A percentile compares a stretch with the other conserved stretches of the same genome.
Evolutionary conservation across 306 rosid genomes (phyloP).

Genomic region (Bauhinia variegata): DNA sequence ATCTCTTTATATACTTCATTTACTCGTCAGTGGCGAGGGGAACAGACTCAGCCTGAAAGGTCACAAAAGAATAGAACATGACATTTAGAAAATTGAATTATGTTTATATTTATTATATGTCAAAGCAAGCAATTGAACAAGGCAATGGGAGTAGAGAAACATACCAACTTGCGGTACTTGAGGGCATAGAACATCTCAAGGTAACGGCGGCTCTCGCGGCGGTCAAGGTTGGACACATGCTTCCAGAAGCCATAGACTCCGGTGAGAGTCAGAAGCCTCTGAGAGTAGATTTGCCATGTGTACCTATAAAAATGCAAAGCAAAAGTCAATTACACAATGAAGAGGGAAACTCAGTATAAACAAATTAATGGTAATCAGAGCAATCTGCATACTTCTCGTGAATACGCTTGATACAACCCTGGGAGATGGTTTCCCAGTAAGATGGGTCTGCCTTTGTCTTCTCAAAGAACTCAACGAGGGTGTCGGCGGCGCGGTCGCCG

Average conservation of each 20-base stretch:
- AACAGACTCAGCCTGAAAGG: conserved; percentile 72
- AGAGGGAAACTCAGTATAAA: not conserved
- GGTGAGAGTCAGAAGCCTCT: conserved; percentile 89
- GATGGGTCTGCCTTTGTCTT: conserved; percentile 72
- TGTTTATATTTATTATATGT: too few species aligned
- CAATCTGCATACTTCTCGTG: conserved; percentile 74
- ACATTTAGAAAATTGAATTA: not conserved
- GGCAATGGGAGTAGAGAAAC: conserved; percentile 3
- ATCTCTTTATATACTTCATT: conserved; percentile 36
- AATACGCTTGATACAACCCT: conserved; percentile 80
- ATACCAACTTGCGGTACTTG: conserved; percentile 91
- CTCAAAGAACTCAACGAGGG: conserved; percentile 85
- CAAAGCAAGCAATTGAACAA: not conserved
- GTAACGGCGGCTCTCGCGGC: conserved; percentile 91
- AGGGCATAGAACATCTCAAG: conserved; percentile 98
- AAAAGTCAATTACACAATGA: conserved; percentile 5
- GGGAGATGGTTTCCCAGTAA: conserved; percentile 86
- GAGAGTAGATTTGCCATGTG: conserved; percentile 94
- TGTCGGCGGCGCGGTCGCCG: conserved; percentile 84
- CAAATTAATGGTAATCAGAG: not conserved
- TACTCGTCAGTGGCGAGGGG: conserved; percentile 72
- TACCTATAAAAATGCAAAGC: conserved; percentile 55
- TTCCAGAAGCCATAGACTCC: conserved; percentile 99
- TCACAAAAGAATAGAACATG: not conserved
- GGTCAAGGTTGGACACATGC: conserved; percentile 96